A percentile compares a stretch with the other conserved stretches of the same genome.
phyloP scores from a whole-genome alignment of 1,284 basidiomycete genomes.

The Trichosporon asahii region DNA sequence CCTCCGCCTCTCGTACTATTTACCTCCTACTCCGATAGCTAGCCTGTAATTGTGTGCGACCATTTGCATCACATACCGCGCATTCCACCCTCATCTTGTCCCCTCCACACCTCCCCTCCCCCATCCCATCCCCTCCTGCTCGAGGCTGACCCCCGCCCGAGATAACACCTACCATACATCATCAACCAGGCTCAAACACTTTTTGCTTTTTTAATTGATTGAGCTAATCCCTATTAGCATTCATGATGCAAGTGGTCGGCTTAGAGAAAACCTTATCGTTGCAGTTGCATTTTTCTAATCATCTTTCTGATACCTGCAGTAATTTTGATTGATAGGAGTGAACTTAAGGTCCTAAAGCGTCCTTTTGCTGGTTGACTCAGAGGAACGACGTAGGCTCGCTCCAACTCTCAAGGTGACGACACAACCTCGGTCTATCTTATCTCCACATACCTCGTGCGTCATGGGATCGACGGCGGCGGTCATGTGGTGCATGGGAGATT shows the following conservation, averaged over 20 bases:
- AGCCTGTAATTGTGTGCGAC: conserved; percentile 30
- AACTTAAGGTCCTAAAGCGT: no score
- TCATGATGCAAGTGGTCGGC: conserved; percentile 29
- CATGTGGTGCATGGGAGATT: no score
- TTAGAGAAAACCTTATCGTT: conserved; percentile 16
- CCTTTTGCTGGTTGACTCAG: no score
- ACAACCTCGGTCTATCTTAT: neutral
- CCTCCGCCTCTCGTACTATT: conserved; percentile 9
- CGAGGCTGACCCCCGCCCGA: neutral
- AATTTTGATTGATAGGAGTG: no score
- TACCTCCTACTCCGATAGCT: conserved; percentile 17
- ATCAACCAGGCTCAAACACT: conserved; percentile 18
- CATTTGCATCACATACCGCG: conserved; percentile 25
- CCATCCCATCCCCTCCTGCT: neutral
- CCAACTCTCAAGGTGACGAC: neutral
- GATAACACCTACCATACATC: conserved; percentile 18
- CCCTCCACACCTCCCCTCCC: conserved; percentile 4
- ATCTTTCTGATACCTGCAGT: no score
- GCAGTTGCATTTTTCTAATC: neutral
- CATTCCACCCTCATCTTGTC: conserved; percentile 12
- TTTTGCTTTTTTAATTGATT: conserved; percentile 22
- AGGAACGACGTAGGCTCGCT: neutral
- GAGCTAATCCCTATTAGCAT: conserved; percentile 25
- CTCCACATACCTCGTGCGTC: neutral
- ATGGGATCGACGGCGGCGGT: neutral